Evolutionary conservation across 352 stramenopile genomes (phyloP), one percentile per base, ranked within the genome.

Genomic region (Phytophthora tubulina): DNA sequence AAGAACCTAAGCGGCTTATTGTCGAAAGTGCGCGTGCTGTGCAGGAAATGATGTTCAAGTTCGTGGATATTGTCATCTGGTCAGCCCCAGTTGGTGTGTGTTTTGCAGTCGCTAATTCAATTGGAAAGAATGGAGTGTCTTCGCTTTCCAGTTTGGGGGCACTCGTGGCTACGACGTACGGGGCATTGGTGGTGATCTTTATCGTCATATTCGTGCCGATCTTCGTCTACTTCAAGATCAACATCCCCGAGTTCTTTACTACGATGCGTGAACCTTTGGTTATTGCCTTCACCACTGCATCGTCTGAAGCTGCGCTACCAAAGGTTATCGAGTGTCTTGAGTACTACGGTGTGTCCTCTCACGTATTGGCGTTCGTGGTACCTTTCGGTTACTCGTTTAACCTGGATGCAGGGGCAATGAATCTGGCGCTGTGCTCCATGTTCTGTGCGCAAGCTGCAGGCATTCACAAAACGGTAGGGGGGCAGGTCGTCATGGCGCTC

Each of bases 351-450:
- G 79, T 86, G 10, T 72, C 72, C 1, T 61, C 69, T 15, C 72
- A 84, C 55, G 73, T 86, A 33, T 72, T 69, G 45, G 70, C 66
- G 1, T 83, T 86, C 42, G 75, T 86, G 6, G 76, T 86, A 30
- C 75, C 75, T 0, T 83, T 84, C 60, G 79, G 79, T 30, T 86
- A 84, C 66, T 86, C 79, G 65, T 84, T 86, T 66, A 86, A 86
- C 70, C 42, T 84, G n/a, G 79, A 86, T 21, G 79, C 63, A 11
- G 73, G 63, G 21, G 78, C 79, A 8, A 44, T 86, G 13, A 79
- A 84, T 67, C 17, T 84, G 27, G 75, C 79, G 9, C 53, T 86
- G 3, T 66, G 60, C 13, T 66, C 76, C 6, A 65, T 86, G 36
- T 86, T 86, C 45, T 86, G 79, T 17, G 79, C 79, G 1, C 79